phyloP scores from a whole-genome alignment of 2,329 filamentous ascomycete genomes.

The Calonectria pteridis region DNA sequence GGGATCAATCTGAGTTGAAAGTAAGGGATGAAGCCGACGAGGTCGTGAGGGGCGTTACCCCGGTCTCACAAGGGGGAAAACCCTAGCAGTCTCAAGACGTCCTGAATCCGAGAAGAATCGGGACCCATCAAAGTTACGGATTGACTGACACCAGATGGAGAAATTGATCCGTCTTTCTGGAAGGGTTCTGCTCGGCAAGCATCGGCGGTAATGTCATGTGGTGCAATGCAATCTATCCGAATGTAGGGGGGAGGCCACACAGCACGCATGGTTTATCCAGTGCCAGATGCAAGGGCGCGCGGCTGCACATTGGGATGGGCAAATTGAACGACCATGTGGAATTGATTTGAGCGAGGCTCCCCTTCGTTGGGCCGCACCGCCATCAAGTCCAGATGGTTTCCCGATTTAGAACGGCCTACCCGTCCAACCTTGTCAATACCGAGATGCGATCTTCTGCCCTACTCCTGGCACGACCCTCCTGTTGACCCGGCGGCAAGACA shows the following conservation, averaged over 20 bases:
- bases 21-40: conserved; percentile 12
- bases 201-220: conserved; percentile 1
- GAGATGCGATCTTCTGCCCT: not conserved
- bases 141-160: not conserved
- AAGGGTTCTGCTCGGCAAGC: not conserved
- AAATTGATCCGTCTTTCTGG: conserved; percentile 3
- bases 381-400: not conserved
- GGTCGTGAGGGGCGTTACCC: not conserved
- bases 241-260: not conserved
- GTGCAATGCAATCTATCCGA: not conserved
- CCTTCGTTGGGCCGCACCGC: not conserved
- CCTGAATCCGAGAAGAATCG: conserved; percentile 1
- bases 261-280: not conserved
- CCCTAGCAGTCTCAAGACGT: not conserved
- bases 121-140: conserved; percentile 1
- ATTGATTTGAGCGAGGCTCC: not conserved
- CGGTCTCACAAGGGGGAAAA: conserved; percentile 14
- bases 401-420: conserved; percentile 6
- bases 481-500: conserved; percentile 8
- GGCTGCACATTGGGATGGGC: not conserved
- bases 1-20: conserved; percentile 11
- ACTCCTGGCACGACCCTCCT: conserved; percentile 1
- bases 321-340: not conserved
- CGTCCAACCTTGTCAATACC: conserved; percentile 1
- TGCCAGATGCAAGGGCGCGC: not conserved